Evolutionary conservation across 2,329 filamentous ascomycete genomes (phyloP), one percentile per base, ranked within the genome.

Genomic region (Neophaeococcomyces aloes): DNA sequence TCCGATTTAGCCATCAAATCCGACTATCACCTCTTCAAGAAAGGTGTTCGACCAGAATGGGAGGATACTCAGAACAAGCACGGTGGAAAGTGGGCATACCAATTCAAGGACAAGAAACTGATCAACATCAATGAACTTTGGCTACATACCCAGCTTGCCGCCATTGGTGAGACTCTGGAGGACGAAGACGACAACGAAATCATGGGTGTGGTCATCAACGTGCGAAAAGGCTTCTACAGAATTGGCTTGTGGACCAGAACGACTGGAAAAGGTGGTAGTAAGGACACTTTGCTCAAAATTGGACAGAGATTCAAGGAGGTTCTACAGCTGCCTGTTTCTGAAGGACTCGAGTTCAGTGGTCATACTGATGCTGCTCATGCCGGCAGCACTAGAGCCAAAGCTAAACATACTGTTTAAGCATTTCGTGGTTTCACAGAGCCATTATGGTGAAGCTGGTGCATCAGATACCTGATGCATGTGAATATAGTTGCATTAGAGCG

Each of bases 11-110:
- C 88, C 34, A 80, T 94, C 61, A 98, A 98, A 74, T 94, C 91
- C 61, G 91, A 98, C 66, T 98, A 98, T 71, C 93, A 98, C 63
- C 83, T 98, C 34, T 98, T 98, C 83, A 98, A 98, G 75, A 83
- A 82, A 58, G 88, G 88, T 53, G 86, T 98, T 51, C 86, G 91
- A 52, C 91, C 91, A 29, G 93, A 98, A 69, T 98, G 91, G 91
- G 91, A 98, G 68, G 91, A 98, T 64, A 75, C 79, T 19, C 87
- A 96, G 72, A 98, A 98, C 74, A 98, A 96, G 77, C 87, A 96
- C 65, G 91, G 91, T 57, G 91, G 91, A 68, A 95, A 95, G 70
- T 98, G 91, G 91, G 88, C 89, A 19, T 96, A 93, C 71, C 83
- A 86, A 60, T 95, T 94, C 80, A 94, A 93, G 74, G 86, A 95